Evolutionary conservation across 371 early-diverging fungal genomes (phyloP).

Genomic region (Apophysomyces elegans): DNA sequence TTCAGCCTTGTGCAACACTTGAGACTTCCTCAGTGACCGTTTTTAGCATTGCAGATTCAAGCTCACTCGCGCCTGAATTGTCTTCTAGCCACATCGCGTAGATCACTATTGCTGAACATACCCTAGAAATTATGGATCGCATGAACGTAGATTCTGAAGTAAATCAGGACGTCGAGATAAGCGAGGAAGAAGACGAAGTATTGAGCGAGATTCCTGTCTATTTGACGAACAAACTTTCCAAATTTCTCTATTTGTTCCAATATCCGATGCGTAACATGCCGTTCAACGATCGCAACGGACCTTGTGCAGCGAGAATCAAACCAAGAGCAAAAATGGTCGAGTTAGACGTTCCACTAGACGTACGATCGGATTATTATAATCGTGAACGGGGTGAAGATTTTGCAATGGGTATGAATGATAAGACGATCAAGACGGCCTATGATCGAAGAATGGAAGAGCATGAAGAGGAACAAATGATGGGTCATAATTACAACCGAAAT

Average conservation of each 20-base stretch:
- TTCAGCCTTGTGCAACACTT: no score
- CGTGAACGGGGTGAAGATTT: conserved; percentile 79
- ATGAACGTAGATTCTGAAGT: conserved; percentile 7
- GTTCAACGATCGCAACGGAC: conserved; percentile 49
- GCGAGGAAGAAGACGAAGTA: conserved; percentile 70
- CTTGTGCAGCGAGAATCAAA: conserved; percentile 79
- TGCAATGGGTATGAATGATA: conserved; percentile 78
- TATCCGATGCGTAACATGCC: conserved; percentile 76
- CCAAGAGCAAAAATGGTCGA: conserved; percentile 81
- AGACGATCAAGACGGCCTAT: conserved; percentile 68
- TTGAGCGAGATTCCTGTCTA: conserved; percentile 82
- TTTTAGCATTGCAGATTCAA: not conserved
- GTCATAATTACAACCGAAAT: conserved; percentile 24
- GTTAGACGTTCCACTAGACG: conserved; percentile 85
- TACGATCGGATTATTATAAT: conserved; percentile 70
- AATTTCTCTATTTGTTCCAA: conserved; percentile 81
- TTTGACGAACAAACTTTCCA: conserved; percentile 67
- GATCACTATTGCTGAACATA: not conserved
- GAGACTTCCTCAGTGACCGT: not conserved
- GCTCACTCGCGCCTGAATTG: not conserved
- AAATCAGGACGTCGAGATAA: not conserved
- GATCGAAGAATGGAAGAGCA: conserved; percentile 61
- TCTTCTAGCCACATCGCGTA: not conserved
- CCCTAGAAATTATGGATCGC: not conserved
- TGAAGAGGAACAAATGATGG: conserved; percentile 46